These are phyloP conservation scores for Forsythia suspensa DNA, from an alignment of 257 asterid species.

Conservation along the genomic window DNA sequence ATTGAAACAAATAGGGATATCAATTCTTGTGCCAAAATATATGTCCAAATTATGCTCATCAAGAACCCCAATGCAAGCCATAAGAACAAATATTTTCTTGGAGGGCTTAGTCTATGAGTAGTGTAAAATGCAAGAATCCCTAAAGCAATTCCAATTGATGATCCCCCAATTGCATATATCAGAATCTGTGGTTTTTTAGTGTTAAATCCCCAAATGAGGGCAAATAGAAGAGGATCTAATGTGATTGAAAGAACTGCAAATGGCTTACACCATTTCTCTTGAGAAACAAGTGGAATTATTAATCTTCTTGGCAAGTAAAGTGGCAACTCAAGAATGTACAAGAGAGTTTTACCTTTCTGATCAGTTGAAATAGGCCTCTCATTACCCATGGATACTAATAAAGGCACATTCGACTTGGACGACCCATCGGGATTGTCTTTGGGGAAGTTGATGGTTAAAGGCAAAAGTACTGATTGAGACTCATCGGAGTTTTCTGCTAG, in stretches of 20 bases:
- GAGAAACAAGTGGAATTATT: conserved; percentile 18
- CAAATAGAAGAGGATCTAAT: conserved; percentile 20
- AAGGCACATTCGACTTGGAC: neutral
- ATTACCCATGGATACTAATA: neutral
- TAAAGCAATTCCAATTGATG: neutral
- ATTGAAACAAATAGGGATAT: conserved; percentile 27
- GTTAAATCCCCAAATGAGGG: conserved; percentile 21
- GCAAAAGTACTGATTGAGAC: neutral
- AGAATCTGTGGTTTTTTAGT: neutral
- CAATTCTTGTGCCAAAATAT: conserved; percentile 28
- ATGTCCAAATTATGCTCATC: conserved; percentile 28
- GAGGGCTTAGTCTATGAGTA: conserved; percentile 19
- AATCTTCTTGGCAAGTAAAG: conserved; percentile 30
- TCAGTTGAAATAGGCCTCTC: neutral
- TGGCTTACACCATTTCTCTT: conserved; percentile 28
- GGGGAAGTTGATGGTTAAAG: neutral
- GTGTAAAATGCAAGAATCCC: neutral
- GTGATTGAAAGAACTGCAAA: conserved; percentile 17
- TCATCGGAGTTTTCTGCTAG: neutral
- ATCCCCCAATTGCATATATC: neutral
- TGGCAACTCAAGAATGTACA: conserved; percentile 18
- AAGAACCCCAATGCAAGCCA: conserved; percentile 24
- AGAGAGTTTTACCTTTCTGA: neutral
- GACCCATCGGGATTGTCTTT: neutral
- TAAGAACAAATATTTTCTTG: conserved; percentile 19